phyloP scores from a whole-genome alignment of 1,139 yeast genomes.

The Pichia sorboxylosa region DNA sequence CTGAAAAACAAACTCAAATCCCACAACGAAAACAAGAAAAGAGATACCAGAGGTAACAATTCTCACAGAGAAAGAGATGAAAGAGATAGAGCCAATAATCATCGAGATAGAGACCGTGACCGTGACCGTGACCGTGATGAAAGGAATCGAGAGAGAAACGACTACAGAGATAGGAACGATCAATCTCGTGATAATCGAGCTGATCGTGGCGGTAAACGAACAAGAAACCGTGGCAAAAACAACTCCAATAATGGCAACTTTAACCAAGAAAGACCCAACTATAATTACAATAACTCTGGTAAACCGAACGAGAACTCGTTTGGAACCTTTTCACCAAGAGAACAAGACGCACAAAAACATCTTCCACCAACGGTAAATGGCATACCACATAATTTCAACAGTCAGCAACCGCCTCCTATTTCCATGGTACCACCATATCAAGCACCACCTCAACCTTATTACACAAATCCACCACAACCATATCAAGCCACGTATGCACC shows the following conservation, averaged over 20 bases:
- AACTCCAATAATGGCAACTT: constrained; percentile 1
- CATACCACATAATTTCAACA: too few relatives aligned
- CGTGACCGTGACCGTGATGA: constrained; percentile 1
- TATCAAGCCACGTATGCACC: constrained; percentile 2
- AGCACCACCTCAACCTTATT: constrained; percentile 1
- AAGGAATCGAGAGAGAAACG: constrained; percentile 1
- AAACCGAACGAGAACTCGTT: constrained; percentile 1
- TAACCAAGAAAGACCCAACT: constrained; percentile 1
- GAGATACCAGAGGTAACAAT: neutral
- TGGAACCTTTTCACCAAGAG: constrained; percentile 11
- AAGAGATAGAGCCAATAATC: neutral
- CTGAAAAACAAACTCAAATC: neutral
- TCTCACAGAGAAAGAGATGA: constrained; percentile 3
- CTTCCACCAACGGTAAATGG: constrained; percentile 11
- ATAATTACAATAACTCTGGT: neutral
- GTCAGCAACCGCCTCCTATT: too few relatives aligned
- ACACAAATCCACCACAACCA: neutral
- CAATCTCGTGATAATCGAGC: neutral
- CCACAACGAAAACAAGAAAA: neutral
- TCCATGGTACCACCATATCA: too few relatives aligned
- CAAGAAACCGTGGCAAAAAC: neutral
- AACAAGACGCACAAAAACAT: constrained; percentile 16
- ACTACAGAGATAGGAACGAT: constrained; percentile 1
- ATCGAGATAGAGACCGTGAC: neutral
- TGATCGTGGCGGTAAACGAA: neutral